These are phyloP conservation scores for Ceratocystis variospora DNA, from an alignment of 2,329 filamentous ascomycete species.

Conservation along the genomic window DNA sequence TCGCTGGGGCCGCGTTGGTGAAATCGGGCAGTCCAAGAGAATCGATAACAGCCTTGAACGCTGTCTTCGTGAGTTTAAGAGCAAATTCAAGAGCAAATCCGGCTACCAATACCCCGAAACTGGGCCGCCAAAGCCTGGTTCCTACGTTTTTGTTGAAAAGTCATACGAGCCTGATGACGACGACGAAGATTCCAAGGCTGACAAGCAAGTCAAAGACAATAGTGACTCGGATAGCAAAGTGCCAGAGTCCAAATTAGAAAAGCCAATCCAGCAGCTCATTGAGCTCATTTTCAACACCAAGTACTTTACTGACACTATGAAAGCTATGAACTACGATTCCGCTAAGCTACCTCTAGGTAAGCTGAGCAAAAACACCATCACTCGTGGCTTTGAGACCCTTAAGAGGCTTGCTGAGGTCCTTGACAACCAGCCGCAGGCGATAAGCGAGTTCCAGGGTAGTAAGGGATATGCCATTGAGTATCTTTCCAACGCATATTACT, in stretches of 20 bases:
- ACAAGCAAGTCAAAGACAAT: constrained; percentile 10
- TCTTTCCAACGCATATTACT: constrained; percentile 68
- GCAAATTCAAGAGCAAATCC: constrained; percentile 50
- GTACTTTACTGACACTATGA: constrained; percentile 55
- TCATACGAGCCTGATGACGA: constrained; percentile 59
- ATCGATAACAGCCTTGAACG: constrained; percentile 30
- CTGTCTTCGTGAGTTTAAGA: constrained; percentile 40
- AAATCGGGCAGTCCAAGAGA: constrained; percentile 37
- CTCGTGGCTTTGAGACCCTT: constrained; percentile 58
- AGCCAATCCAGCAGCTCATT: constrained; percentile 54
- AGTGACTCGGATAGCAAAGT: constrained; percentile 28
- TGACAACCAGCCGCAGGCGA: constrained; percentile 36
- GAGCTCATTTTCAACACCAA: constrained; percentile 70
- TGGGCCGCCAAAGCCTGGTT: constrained; percentile 44
- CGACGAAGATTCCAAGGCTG: constrained; percentile 30
- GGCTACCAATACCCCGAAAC: constrained; percentile 43
- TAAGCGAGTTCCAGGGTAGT: constrained; percentile 29
- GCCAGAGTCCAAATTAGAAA: constrained; percentile 33
- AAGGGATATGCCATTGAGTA: constrained; percentile 37
- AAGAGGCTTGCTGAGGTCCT: constrained; percentile 60
- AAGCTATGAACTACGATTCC: constrained; percentile 53
- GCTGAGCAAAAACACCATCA: constrained; percentile 65
- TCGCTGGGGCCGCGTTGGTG: constrained; percentile 66
- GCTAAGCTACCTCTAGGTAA: constrained; percentile 74
- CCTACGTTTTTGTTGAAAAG: constrained; percentile 70